phyloP scores from a whole-genome alignment of 2,329 filamentous ascomycete species.

The Penicillium digitatum region DNA sequence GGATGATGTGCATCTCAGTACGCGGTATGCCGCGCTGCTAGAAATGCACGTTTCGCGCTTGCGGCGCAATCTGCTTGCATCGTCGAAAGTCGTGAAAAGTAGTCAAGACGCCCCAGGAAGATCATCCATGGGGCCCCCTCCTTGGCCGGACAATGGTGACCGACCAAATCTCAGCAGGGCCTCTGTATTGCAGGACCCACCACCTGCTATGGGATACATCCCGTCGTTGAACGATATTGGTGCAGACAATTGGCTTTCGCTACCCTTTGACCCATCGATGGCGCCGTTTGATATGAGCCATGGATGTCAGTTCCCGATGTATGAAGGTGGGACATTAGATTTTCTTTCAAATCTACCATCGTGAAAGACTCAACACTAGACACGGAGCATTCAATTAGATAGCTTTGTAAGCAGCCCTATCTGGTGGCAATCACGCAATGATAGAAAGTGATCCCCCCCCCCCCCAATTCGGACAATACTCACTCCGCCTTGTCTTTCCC shows the following conservation, averaged over 20 bases:
- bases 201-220: slow-evolving; percentile 29
- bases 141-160: slow-evolving; percentile 25
- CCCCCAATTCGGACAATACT: slow-evolving; percentile 16
- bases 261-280: slow-evolving; percentile 45
- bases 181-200: slow-evolving; percentile 23
- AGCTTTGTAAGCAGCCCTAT: neutral
- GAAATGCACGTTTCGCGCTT: slow-evolving; percentile 46
- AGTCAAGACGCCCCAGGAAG: slow-evolving; percentile 25
- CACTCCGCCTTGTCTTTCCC: slow-evolving; percentile 13
- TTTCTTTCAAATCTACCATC: slow-evolving; percentile 45
- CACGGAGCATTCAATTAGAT: neutral
- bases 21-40: slow-evolving; percentile 49
- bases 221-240: slow-evolving; percentile 30
- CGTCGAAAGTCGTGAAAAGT: slow-evolving; percentile 29
- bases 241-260: slow-evolving; percentile 43
- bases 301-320: slow-evolving; percentile 38
- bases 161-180: slow-evolving; percentile 18
- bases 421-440: neutral
- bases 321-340: slow-evolving; percentile 40
- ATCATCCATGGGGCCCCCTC: slow-evolving; percentile 31
- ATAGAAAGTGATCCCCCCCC: neutral
- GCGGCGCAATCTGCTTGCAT: slow-evolving; percentile 38
- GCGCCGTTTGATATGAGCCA: slow-evolving; percentile 41
- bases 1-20: slow-evolving; percentile 52
- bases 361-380: slow-evolving; percentile 12